Percentiles rank a stretch among this genome's conserved stretches.
Conservation (phyloP, 169 alveolate genomes). For the Eimeria sp. region DNA sequence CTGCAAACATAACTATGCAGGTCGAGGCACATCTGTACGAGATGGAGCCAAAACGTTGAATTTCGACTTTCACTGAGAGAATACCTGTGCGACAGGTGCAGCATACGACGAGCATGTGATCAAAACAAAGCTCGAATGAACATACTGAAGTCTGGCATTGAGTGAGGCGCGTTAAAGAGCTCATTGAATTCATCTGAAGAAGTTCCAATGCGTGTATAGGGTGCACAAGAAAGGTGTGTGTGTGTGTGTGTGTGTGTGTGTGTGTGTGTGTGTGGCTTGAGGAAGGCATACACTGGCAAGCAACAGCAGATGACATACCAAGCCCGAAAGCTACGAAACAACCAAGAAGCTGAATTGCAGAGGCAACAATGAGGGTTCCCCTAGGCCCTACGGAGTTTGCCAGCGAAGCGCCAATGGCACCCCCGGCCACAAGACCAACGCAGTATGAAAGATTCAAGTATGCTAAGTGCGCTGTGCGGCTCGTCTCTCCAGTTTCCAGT, state of each 20-base stretch:
- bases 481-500: conserved; percentile 37
- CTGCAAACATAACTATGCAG: conserved; percentile 35
- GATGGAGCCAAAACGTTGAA: conserved; percentile 23
- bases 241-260: background rate
- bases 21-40: conserved; percentile 35
- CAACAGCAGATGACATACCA: conserved; percentile 26
- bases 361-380: conserved; percentile 74
- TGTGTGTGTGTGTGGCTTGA: no score
- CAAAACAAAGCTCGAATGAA: background rate
- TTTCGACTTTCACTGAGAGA: conserved; percentile 22
- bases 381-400: conserved; percentile 66
- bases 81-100: conserved; percentile 28
- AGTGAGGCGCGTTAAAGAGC: conserved; percentile 24
- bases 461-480: conserved; percentile 72
- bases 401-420: conserved; percentile 55
- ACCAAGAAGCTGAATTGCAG: conserved; percentile 68
- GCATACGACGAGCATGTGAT: background rate
- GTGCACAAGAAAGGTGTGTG: background rate
- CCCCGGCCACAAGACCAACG: conserved; percentile 70
- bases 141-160: conserved; percentile 35
- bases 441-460: conserved; percentile 76
- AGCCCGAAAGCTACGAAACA: conserved; percentile 66
- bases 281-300: background rate
- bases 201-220: background rate
- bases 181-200: conserved; percentile 60